Evolutionary conservation across 2,329 filamentous ascomycete genomes (phyloP).

Genomic region (Penicillium sp.): DNA sequence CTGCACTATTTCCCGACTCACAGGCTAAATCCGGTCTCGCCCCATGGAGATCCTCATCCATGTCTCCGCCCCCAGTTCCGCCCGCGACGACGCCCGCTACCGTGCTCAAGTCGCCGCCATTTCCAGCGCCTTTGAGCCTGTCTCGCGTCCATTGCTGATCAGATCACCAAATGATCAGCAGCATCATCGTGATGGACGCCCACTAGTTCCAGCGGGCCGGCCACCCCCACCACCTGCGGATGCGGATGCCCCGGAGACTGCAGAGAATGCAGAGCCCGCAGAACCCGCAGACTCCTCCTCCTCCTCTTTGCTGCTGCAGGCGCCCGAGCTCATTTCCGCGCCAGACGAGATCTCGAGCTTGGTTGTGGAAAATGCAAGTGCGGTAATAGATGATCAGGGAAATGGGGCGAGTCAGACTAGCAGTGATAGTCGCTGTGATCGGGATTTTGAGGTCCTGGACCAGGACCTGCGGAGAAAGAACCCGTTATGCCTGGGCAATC

Average conservation of each 20-base stretch:
- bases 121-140: slow-evolving; percentile 39
- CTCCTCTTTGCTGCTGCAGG: slow-evolving; percentile 2
- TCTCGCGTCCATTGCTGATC: slow-evolving; percentile 30
- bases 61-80: slow-evolving; percentile 47
- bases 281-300: not conserved
- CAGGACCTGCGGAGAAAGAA: not conserved
- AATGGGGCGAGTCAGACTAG: not conserved
- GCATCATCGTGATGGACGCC: no score
- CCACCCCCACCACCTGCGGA: not conserved
- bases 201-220: not conserved
- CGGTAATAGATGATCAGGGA: not conserved
- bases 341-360: not conserved
- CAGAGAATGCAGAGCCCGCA: not conserved
- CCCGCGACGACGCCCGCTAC: slow-evolving; percentile 47
- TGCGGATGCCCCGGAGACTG: not conserved
- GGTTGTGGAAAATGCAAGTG: not conserved
- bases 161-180: not conserved
- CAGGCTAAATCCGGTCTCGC: not conserved
- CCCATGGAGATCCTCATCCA: slow-evolving; percentile 50
- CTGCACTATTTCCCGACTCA: not conserved
- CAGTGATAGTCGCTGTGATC: slow-evolving; percentile 1
- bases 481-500: no score
- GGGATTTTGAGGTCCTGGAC: not conserved
- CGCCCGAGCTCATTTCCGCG: slow-evolving; percentile 4
- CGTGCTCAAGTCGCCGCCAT: slow-evolving; percentile 47